phyloP scores from a whole-genome alignment of 2,329 filamentous ascomycete genomes.

The Botrytis tulipae region DNA sequence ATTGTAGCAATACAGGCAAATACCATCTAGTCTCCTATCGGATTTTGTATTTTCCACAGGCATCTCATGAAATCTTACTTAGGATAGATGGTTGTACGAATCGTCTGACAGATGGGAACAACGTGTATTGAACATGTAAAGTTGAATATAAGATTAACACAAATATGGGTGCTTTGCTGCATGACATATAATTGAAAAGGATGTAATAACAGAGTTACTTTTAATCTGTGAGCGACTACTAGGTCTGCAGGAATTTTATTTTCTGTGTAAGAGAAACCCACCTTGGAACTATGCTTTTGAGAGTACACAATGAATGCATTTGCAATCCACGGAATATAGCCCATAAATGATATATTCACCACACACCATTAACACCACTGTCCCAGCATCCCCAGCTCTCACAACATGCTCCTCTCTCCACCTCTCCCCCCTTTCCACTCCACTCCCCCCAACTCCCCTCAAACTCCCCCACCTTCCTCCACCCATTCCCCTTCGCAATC shows the following conservation, averaged over 20 bases:
- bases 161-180: background rate
- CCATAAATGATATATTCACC: background rate
- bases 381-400: background rate
- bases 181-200: background rate
- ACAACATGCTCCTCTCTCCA: slow-evolving; percentile 19
- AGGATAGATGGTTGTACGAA: no score
- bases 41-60: background rate
- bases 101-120: background rate
- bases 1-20: background rate
- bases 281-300: background rate
- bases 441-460: slow-evolving; percentile 80
- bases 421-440: slow-evolving; percentile 64
- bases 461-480: slow-evolving; percentile 69
- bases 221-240: background rate
- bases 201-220: background rate
- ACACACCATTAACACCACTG: no score
- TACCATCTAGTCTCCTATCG: background rate
- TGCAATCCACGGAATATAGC: background rate
- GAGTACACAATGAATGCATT: background rate
- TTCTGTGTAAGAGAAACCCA: background rate
- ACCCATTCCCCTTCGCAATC: slow-evolving; percentile 75
- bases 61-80: background rate
- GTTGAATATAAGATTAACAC: background rate
- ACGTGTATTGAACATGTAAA: background rate
- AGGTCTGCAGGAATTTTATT: background rate